Evolutionary conservation across 2,329 filamentous ascomycete species (phyloP).

Genomic region (Alternaria postmessia): DNA sequence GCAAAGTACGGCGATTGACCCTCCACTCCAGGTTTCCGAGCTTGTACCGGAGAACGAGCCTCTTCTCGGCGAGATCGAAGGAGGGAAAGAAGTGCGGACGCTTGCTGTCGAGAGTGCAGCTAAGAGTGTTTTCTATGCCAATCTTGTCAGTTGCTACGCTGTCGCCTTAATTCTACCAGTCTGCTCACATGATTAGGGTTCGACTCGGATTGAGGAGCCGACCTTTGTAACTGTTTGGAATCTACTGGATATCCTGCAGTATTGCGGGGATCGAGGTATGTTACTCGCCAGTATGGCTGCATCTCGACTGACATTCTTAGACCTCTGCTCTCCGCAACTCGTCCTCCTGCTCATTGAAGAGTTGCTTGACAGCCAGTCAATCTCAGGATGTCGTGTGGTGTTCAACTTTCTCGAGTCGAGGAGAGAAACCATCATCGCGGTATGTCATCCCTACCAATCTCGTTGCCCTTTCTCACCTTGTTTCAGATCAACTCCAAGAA

Average conservation of each 20-base stretch:
- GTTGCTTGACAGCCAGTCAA: constrained; percentile 93
- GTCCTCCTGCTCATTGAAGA: constrained; percentile 94
- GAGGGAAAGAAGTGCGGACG: constrained; percentile 62
- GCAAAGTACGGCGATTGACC: constrained; percentile 52
- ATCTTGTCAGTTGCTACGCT: constrained; percentile 68
- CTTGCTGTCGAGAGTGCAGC: constrained; percentile 84
- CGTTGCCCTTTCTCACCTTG: constrained; percentile 30
- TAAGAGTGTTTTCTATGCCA: constrained; percentile 78
- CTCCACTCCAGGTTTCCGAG: constrained; percentile 54
- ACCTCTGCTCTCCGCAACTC: constrained; percentile 75
- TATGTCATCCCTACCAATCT: constrained; percentile 51
- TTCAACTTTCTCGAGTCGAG: constrained; percentile 97
- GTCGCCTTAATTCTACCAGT: no score
- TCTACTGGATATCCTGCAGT: constrained; percentile 87
- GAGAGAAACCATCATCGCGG: constrained; percentile 83
- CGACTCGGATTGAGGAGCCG: constrained; percentile 77
- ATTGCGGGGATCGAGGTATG: constrained; percentile 82
- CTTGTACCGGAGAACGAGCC: constrained; percentile 44
- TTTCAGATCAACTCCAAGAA: constrained; percentile 56
- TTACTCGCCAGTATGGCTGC: neutral
- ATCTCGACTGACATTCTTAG: constrained; percentile 38
- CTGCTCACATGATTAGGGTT: constrained; percentile 62
- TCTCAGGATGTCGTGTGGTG: constrained; percentile 86
- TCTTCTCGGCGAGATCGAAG: constrained; percentile 36
- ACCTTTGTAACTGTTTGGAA: constrained; percentile 90